Evolutionary conservation across 73 alveolate species (phyloP).

Genomic region (Stentor coeruleus): DNA sequence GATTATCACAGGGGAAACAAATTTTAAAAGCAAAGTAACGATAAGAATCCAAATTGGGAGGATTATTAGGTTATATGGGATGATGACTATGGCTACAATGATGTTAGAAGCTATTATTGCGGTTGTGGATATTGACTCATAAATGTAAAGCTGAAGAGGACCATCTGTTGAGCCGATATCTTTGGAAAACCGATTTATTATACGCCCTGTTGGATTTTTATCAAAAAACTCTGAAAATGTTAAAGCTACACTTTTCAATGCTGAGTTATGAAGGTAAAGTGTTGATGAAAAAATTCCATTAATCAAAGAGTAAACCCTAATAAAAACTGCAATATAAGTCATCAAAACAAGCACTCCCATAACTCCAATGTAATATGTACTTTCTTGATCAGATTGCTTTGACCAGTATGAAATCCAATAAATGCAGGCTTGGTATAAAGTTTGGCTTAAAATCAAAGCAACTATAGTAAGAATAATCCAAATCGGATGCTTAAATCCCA

Average conservation of each 20-base stretch:
- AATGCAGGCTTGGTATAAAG: not conserved
- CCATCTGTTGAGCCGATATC: constrained; percentile 31
- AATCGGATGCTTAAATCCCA: constrained; percentile 8
- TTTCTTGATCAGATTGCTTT: not conserved
- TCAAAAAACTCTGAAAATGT: constrained; percentile 60
- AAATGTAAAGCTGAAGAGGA: not conserved
- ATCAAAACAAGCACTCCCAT: not conserved
- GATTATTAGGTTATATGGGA: not conserved
- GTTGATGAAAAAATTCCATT: not conserved
- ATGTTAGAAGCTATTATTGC: not conserved
- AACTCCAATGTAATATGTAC: not conserved
- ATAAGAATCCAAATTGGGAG: not conserved
- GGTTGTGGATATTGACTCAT: not conserved
- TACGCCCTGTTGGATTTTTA: constrained; percentile 87
- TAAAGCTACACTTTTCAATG: not conserved
- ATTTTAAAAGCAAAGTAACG: not conserved
- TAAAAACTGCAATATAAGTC: too few species aligned
- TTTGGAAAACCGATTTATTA: constrained; percentile 71
- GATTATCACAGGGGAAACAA: not conserved
- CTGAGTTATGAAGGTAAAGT: not conserved
- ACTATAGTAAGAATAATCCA: not conserved
- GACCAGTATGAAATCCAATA: not conserved
- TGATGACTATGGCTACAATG: not conserved
- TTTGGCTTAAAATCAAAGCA: not conserved
- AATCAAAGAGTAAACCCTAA: not conserved